Base-by-base conservation (phyloP, 2,329 filamentous ascomycete species). In the Aspergillus latus region DNA sequence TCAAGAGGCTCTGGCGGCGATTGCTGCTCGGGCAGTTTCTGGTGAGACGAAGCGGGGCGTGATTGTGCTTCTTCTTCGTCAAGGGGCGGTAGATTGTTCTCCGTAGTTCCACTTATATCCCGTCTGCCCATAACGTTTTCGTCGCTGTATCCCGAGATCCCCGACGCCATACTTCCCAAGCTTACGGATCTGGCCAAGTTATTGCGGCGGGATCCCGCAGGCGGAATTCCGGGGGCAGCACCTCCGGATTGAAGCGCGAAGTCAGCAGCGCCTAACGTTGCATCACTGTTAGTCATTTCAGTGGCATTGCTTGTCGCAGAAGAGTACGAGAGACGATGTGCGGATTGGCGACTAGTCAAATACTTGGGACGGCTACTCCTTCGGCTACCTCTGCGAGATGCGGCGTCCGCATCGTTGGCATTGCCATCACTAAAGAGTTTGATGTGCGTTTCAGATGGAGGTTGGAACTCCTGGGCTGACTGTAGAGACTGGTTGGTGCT, bases 91-190 rank as follows among this genome's bases (percentile, higher is more conserved):
- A 87, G 68, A 55, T 74, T 79, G 5, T 74, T 75, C 40, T 83
- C 81, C 3, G 68, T 69, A 32, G 67, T 63, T 10, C 72, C 66
- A 57, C 74, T 74, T 46, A 75, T 67, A 64, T 66, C 76, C 61
- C 67, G 75, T 62, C 72, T 76, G 62, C 72, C 78, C 59, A 78
- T 64, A 64, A 67, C 57, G 45, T 74, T 81, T 67, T 74, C 74
- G 66, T 78, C 78, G 65, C 82, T 78, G 64, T 82, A 75, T 62
- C 76, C 79, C 21, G 83, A 84, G 30, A 85, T 76, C 0, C 88
- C 90, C 4, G 92, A 96, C 2, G 86, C 88, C 76, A 96, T 91
- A 71, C 93, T 97, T 21, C 92, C 92, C 57, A 97, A 82, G 74
- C 92, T 97, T 59, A 92, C 87, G 9, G 92, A 84, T 26, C 93